These are phyloP conservation scores for Hypoxylon cercidicola DNA, from an alignment of 495 filamentous ascomycete species.

Conservation along the genomic window DNA sequence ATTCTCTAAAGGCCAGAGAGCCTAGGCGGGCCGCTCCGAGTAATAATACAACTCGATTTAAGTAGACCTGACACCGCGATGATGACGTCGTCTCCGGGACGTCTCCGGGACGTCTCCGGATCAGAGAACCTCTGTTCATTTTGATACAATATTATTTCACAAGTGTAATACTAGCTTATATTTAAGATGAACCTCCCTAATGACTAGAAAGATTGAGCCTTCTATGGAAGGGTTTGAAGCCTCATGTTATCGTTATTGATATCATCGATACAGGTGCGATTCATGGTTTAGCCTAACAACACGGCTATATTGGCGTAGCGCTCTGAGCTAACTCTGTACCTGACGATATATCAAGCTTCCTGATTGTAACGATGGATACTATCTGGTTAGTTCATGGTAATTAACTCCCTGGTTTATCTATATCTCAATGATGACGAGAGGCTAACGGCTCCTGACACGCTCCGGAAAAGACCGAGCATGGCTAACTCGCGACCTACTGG, in stretches of 20 bases:
- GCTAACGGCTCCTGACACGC: background rate
- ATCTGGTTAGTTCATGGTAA: background rate
- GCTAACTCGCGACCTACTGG: background rate
- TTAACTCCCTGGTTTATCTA: background rate
- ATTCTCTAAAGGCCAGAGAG: constrained; percentile 7
- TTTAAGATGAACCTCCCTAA: too few species aligned
- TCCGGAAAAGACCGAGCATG: background rate
- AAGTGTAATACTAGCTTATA: too few species aligned
- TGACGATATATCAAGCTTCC: constrained; percentile 13
- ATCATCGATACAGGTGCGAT: constrained; percentile 23
- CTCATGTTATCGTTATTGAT: constrained; percentile 10
- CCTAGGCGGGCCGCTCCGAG: constrained; percentile 22
- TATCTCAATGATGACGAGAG: constrained; percentile 7
- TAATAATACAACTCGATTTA: constrained; percentile 6
- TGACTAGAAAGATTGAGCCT: background rate
- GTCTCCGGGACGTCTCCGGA: constrained; percentile 1
- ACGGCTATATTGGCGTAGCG: constrained; percentile 11
- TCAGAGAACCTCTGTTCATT: background rate
- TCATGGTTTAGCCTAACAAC: constrained; percentile 18
- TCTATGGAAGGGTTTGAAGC: background rate
- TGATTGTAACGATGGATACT: background rate
- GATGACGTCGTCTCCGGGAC: constrained; percentile 5
- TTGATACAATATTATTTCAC: background rate
- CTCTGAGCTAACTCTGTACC: constrained; percentile 20
- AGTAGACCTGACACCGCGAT: background rate